Conservation (phyloP, 352 stramenopile species). For the Pythium folliculosum region DNA sequence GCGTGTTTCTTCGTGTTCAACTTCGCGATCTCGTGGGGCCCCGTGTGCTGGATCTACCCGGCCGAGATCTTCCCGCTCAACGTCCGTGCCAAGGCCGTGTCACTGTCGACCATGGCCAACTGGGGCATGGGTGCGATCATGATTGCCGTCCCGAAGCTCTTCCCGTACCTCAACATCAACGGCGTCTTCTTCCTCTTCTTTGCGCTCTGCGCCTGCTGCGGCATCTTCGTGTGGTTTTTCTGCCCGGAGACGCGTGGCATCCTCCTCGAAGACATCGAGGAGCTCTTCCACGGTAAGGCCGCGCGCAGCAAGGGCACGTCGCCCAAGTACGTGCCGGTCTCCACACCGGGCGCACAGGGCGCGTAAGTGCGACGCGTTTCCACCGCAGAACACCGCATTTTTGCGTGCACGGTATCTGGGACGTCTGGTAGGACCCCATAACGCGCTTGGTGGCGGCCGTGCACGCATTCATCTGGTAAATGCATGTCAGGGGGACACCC, state of each 20-base stretch:
- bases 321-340: constrained; percentile 8
- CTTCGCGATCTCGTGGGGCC: constrained; percentile 58
- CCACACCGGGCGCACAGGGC: neutral
- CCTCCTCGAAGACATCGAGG: constrained; percentile 44
- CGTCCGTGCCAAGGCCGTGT: constrained; percentile 44
- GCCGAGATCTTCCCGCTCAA: constrained; percentile 60
- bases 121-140: constrained; percentile 38
- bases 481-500: no score
- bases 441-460: no score
- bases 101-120: constrained; percentile 32
- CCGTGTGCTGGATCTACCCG: constrained; percentile 61
- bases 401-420: constrained; percentile 47
- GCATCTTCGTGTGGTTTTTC: constrained; percentile 39
- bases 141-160: constrained; percentile 48
- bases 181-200: constrained; percentile 60
- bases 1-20: constrained; percentile 50
- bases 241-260: constrained; percentile 47
- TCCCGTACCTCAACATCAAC: constrained; percentile 48
- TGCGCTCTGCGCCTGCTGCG: constrained; percentile 34
- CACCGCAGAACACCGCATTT: no score
- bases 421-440: no score
- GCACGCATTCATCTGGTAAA: no score
- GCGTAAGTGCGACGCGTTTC: no score
- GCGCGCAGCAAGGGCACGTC: constrained; percentile 1
- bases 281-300: constrained; percentile 30